Percentiles rank a stretch among this genome's conserved stretches.
These are phyloP conservation scores for Scutellaria baicalensis DNA, from an alignment of 257 asterid species.

Conservation along the genomic window DNA sequence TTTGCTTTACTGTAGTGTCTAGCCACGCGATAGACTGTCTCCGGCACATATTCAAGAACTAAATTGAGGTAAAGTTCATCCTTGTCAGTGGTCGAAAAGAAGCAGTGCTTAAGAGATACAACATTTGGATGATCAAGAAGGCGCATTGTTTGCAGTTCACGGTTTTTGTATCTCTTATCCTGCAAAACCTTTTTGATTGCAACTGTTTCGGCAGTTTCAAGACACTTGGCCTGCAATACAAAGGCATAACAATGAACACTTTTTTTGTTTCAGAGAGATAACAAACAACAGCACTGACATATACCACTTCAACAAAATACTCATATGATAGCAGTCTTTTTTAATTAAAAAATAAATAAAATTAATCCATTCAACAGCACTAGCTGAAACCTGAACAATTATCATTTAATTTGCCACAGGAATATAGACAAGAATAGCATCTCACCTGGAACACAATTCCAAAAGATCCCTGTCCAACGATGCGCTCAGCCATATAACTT, in stretches of 20 bases:
- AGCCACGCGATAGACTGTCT: constrained; percentile 60
- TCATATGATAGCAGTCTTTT: not conserved
- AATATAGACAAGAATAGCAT: not conserved
- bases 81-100: constrained; percentile 77
- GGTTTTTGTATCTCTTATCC: constrained; percentile 75
- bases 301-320: not conserved
- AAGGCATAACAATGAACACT: not conserved
- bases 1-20: constrained; percentile 72
- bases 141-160: constrained; percentile 78
- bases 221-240: constrained; percentile 64
- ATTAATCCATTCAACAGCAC: not conserved
- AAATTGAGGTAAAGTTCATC: constrained; percentile 73
- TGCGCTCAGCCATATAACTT: constrained; percentile 88
- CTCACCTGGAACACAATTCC: constrained; percentile 88
- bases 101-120: constrained; percentile 68
- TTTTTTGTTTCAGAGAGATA: not conserved
- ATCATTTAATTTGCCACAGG: not conserved
- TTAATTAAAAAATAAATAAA: not conserved
- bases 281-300: not conserved
- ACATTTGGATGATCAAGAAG: constrained; percentile 82
- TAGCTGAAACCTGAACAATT: not conserved
- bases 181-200: constrained; percentile 80
- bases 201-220: constrained; percentile 70
- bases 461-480: constrained; percentile 88
- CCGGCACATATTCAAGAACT: constrained; percentile 82